Percentiles rank a stretch among this genome's conserved stretches.
These are phyloP conservation scores for Scutellaria minor DNA, from an alignment of 257 asterid genomes.

Conservation along the genomic window DNA sequence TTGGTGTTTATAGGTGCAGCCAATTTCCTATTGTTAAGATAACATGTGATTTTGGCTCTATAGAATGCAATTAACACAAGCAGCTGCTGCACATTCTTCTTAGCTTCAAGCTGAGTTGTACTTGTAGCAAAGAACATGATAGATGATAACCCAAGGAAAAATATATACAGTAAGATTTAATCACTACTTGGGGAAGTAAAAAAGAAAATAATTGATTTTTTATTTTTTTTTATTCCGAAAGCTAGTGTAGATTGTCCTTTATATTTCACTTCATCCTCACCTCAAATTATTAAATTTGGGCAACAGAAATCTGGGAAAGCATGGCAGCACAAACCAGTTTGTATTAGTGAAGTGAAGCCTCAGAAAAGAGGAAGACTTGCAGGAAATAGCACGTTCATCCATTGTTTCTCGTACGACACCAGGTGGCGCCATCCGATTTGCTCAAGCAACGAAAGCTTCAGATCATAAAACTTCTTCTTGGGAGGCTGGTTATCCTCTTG, in stretches of 20 bases:
- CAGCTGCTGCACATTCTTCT: too few relatives aligned
- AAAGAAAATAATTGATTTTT: too few relatives aligned
- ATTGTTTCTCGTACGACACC: conserved; percentile 71
- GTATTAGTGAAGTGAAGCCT: conserved; percentile 24
- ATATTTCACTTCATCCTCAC: background rate
- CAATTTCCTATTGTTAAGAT: too few relatives aligned
- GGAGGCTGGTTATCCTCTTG: conserved; percentile 85
- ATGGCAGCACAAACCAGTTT: background rate
- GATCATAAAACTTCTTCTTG: conserved; percentile 76
- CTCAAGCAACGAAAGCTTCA: conserved; percentile 72
- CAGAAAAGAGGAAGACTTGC: conserved; percentile 72
- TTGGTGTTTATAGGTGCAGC: too few relatives aligned
- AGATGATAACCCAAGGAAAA: too few relatives aligned
- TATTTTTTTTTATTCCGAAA: too few relatives aligned
- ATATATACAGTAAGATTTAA: too few relatives aligned
- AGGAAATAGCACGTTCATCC: conserved; percentile 90
- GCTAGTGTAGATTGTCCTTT: background rate
- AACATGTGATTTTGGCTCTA: too few relatives aligned
- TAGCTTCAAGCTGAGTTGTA: too few relatives aligned
- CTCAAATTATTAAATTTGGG: background rate
- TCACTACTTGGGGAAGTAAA: too few relatives aligned
- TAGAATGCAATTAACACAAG: too few relatives aligned
- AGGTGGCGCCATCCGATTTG: conserved; percentile 83
- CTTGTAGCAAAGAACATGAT: background rate
- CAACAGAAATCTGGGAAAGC: conserved; percentile 14